Conservation (phyloP, 345 rosid species). For the Triadica sebifera region DNA sequence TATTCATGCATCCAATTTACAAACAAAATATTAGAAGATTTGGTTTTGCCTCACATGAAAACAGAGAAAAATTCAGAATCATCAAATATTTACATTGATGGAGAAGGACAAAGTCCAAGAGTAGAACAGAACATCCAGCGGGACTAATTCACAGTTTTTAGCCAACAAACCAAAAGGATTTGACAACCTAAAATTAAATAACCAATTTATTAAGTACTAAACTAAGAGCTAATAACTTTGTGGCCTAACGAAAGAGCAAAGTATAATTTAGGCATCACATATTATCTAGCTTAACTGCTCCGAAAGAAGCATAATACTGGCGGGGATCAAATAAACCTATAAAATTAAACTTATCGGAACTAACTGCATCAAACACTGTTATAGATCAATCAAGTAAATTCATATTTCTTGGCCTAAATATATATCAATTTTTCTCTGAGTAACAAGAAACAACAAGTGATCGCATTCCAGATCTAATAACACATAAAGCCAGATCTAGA, state of each 20-base stretch:
- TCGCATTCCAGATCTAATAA: slow-evolving; percentile 15
- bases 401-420: neutral
- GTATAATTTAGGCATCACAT: neutral
- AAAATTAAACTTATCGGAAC: slow-evolving; percentile 9
- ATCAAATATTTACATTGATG: neutral
- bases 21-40: neutral
- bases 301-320: neutral
- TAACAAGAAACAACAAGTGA: neutral
- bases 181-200: neutral
- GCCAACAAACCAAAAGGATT: too few relatives aligned
- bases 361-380: slow-evolving; percentile 11
- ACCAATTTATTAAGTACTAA: too few relatives aligned
- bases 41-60: neutral
- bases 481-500: slow-evolving; percentile 13
- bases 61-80: neutral
- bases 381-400: neutral
- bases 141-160: neutral
- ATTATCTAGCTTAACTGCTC: neutral
- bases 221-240: too few relatives aligned
- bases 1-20: slow-evolving; percentile 28
- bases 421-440: neutral
- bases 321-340: neutral
- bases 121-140: neutral
- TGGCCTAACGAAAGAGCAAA: too few relatives aligned
- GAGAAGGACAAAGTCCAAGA: neutral